Conservation (phyloP, 108 stramenopile genomes). For the Aurantiochytrium sp. region DNA sequence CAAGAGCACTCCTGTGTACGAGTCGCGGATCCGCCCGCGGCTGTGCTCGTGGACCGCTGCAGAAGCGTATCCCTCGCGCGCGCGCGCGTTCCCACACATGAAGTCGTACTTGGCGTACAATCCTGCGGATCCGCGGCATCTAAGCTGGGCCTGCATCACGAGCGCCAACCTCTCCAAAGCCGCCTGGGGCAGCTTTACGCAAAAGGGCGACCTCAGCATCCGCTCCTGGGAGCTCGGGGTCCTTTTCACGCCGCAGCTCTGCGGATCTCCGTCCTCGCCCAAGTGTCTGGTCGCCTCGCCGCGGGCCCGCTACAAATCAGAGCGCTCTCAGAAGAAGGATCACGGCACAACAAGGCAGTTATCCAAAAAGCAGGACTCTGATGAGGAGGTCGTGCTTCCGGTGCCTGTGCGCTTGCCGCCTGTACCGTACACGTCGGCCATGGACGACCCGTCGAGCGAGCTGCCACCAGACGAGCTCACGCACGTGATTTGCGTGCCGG, state of each 20-base stretch:
- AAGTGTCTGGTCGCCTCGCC: too few relatives aligned
- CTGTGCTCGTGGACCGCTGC: background rate
- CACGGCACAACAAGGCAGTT: too few relatives aligned
- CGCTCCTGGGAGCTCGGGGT: constrained; percentile 15
- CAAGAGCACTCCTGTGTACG: background rate
- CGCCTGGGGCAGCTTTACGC: constrained; percentile 8
- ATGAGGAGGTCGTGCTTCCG: background rate
- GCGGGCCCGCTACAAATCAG: too few relatives aligned
- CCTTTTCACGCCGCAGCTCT: background rate
- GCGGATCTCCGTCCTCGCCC: background rate
- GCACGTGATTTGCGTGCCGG: too few relatives aligned
- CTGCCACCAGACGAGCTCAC: background rate
- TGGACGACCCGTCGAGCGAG: background rate
- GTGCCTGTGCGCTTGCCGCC: background rate
- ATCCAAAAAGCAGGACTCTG: too few relatives aligned
- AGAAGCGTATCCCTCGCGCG: background rate
- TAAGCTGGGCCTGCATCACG: background rate
- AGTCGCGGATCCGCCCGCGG: background rate
- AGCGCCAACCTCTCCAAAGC: constrained; percentile 8
- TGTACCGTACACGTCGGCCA: background rate
- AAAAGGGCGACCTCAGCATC: background rate
- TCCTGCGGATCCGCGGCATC: background rate
- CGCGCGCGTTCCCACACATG: background rate
- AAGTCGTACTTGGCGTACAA: background rate
- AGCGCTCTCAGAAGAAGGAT: too few relatives aligned